Percentiles rank a stretch among this genome's conserved stretches.
Evolutionary conservation across 2,329 filamentous ascomycete species (phyloP).

Genomic region (Cordyceps javanica): DNA sequence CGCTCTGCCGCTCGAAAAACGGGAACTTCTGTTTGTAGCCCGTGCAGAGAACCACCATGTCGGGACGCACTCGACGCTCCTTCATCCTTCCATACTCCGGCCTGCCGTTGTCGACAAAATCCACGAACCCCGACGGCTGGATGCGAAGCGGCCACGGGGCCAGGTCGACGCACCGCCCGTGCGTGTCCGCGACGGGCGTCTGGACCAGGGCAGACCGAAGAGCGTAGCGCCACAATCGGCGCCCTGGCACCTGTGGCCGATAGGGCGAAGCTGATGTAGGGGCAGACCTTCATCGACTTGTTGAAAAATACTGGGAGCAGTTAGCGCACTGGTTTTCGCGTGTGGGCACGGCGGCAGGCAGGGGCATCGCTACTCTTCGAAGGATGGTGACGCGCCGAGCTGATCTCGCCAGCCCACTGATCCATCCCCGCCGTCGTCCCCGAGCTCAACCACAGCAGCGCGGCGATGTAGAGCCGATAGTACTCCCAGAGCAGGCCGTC

Average conservation of each 20-base stretch:
- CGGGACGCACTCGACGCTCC: constrained; percentile 27
- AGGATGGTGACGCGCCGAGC: constrained; percentile 25
- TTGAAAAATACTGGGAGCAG: constrained; percentile 35
- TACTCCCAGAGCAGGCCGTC: constrained; percentile 33
- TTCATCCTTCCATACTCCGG: constrained; percentile 26
- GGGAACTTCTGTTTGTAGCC: constrained; percentile 38
- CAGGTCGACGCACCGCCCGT: constrained; percentile 32
- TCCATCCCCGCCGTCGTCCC: constrained; percentile 34
- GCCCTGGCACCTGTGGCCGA: constrained; percentile 20
- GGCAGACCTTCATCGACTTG: constrained; percentile 31
- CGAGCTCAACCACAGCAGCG: constrained; percentile 25
- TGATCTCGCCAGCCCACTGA: constrained; percentile 36
- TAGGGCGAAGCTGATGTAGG: constrained; percentile 30
- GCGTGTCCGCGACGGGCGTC: constrained; percentile 27
- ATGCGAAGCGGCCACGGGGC: constrained; percentile 37
- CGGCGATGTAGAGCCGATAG: constrained; percentile 35
- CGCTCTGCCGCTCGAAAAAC: constrained; percentile 24
- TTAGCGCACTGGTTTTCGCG: too few species aligned
- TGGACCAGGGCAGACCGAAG: constrained; percentile 30
- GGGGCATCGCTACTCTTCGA: constrained; percentile 21
- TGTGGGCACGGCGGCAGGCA: too few species aligned
- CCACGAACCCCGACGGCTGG: constrained; percentile 24
- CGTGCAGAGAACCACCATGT: constrained; percentile 38
- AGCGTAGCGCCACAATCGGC: constrained; percentile 16
- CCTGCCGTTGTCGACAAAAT: constrained; percentile 28